A percentile compares a stretch with the other conserved stretches of the same genome.
phyloP scores from a whole-genome alignment of 768 basidiomycete species.

The Tremella mesenterica region DNA sequence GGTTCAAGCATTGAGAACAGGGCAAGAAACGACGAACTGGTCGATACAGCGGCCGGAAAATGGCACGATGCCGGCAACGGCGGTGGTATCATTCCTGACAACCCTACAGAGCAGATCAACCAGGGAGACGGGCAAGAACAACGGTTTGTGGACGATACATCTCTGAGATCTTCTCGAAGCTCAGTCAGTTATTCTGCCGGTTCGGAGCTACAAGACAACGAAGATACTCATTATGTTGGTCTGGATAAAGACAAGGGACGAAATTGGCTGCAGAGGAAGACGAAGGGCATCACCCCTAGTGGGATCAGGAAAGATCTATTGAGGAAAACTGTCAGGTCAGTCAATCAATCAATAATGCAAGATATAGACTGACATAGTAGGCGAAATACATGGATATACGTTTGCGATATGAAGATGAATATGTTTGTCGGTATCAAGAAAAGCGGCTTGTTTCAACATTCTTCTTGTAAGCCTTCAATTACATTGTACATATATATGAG shows the following conservation, averaged over 20 bases:
- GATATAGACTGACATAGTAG: constrained; percentile 6
- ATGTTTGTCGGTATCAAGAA: constrained; percentile 62
- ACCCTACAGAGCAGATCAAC: constrained; percentile 3
- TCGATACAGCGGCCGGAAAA: constrained; percentile 56
- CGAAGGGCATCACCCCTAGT: constrained; percentile 50
- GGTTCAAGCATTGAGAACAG: constrained; percentile 21
- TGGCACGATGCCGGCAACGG: constrained; percentile 60
- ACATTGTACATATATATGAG: background rate
- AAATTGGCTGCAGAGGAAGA: constrained; percentile 45
- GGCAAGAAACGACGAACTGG: constrained; percentile 52
- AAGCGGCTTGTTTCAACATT: constrained; percentile 60
- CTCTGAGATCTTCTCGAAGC: background rate
- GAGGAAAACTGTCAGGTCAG: constrained; percentile 51
- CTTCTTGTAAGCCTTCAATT: constrained; percentile 46
- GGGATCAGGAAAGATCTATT: constrained; percentile 54
- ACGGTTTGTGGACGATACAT: constrained; percentile 2
- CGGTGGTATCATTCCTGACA: constrained; percentile 44
- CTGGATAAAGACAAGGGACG: constrained; percentile 16
- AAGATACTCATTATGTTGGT: constrained; percentile 36
- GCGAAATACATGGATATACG: constrained; percentile 63
- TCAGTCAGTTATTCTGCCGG: constrained; percentile 27
- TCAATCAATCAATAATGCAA: background rate
- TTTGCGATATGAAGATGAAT: constrained; percentile 53
- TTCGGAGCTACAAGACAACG: constrained; percentile 31
- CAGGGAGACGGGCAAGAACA: constrained; percentile 5